Evolutionary conservation across 371 early-diverging fungal genomes (phyloP).

Genomic region (Mortierella sp.): DNA sequence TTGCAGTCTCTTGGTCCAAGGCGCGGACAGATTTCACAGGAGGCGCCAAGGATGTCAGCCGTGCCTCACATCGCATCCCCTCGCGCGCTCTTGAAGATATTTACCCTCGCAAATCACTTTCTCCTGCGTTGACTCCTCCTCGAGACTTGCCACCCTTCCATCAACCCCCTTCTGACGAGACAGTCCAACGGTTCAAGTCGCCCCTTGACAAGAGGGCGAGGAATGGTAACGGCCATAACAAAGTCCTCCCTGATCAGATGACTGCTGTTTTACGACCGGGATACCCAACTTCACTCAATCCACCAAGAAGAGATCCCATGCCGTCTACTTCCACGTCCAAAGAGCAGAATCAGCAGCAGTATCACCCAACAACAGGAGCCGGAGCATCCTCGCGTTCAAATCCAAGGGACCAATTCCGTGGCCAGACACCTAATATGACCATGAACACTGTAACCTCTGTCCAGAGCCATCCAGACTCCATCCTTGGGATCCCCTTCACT

Average conservation of each 20-base stretch:
- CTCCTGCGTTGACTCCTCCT: neutral
- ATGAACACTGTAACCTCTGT: constrained; percentile 24
- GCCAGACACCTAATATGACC: constrained; percentile 26
- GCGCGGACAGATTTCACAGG: constrained; percentile 53
- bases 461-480: constrained; percentile 41
- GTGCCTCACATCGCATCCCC: constrained; percentile 40
- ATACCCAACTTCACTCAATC: neutral
- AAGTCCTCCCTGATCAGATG: neutral
- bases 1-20: constrained; percentile 40
- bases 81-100: constrained; percentile 12
- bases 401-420: neutral
- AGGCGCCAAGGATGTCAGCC: constrained; percentile 43
- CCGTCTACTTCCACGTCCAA: neutral
- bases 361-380: neutral
- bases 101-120: constrained; percentile 6
- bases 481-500: constrained; percentile 44
- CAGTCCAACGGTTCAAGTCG: neutral
- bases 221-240: neutral
- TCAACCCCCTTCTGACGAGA: neutral
- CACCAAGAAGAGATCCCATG: constrained; percentile 10
- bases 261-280: neutral
- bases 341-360: neutral
- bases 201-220: constrained; percentile 10
- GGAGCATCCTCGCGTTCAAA: neutral
- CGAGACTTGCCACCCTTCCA: constrained; percentile 1